Evolutionary conservation across 257 asterid genomes (phyloP).

Genomic region (Pogostemon cablin): DNA sequence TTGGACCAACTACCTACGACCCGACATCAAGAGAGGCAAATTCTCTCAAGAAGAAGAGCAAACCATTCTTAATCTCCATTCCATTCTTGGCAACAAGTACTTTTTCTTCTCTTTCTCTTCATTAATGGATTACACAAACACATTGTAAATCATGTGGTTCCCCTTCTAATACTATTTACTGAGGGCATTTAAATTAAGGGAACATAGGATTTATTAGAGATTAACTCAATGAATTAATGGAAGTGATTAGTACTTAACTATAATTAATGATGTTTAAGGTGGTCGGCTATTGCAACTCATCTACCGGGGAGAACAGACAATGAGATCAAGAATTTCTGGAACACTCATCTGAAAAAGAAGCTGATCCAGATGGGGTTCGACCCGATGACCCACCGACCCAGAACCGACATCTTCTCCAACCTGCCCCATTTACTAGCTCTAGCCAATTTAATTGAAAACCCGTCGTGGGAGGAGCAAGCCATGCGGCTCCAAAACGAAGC

Average conservation of each 20-base stretch:
- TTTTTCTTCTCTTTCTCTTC: neutral
- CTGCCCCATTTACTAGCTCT: slow-evolving; percentile 72
- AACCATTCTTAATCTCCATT: slow-evolving; percentile 70
- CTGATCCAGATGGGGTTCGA: slow-evolving; percentile 84
- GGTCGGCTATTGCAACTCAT: slow-evolving; percentile 81
- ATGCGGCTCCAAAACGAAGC: slow-evolving; percentile 66
- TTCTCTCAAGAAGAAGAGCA: slow-evolving; percentile 74
- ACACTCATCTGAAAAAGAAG: slow-evolving; percentile 77
- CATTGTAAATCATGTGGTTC: no score
- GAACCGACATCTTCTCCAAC: slow-evolving; percentile 68
- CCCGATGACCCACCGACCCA: slow-evolving; percentile 86
- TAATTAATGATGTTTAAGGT: slow-evolving; percentile 33
- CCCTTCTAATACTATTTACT: no score
- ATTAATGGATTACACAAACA: no score
- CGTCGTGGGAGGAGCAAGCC: slow-evolving; percentile 66
- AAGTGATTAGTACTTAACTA: no score
- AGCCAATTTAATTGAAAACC: slow-evolving; percentile 66
- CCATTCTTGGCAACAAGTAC: slow-evolving; percentile 75
- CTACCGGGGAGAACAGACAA: slow-evolving; percentile 78
- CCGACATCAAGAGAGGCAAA: slow-evolving; percentile 78
- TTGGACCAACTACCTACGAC: slow-evolving; percentile 77
- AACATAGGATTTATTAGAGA: no score
- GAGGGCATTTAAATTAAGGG: no score
- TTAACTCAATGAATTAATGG: no score
- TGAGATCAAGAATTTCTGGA: slow-evolving; percentile 85